phyloP scores from a whole-genome alignment of 257 asterid genomes.

The Ligustrum vulgare region DNA sequence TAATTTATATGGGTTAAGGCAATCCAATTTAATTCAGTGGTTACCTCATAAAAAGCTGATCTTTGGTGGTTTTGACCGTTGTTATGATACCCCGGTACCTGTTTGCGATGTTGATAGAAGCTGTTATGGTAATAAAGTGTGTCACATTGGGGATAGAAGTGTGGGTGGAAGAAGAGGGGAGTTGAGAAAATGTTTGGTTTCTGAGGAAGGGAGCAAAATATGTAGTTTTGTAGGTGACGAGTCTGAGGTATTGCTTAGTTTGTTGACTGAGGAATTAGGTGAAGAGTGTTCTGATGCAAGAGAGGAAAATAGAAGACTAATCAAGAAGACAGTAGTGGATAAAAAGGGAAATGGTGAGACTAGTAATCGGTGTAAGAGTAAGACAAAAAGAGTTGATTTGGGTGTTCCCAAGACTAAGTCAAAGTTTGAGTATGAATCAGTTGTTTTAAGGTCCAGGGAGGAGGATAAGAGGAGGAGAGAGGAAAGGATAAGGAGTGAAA shows the following conservation, averaged over 20 bases:
- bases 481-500: slow-evolving; percentile 30
- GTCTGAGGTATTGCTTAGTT: slow-evolving; percentile 78
- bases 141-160: slow-evolving; percentile 32
- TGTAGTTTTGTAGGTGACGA: slow-evolving; percentile 46
- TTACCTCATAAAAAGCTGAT: slow-evolving; percentile 48
- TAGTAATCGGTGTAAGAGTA: slow-evolving; percentile 29
- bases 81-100: slow-evolving; percentile 37
- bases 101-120: slow-evolving; percentile 38
- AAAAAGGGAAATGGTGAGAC: slow-evolving; percentile 34
- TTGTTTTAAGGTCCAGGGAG: slow-evolving; percentile 30
- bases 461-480: slow-evolving; percentile 40
- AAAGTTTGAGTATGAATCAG: slow-evolving; percentile 34
- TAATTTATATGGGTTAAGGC: slow-evolving; percentile 56
- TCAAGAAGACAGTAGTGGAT: slow-evolving; percentile 43
- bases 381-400: slow-evolving; percentile 42
- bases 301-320: slow-evolving; percentile 37
- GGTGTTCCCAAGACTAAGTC: slow-evolving; percentile 36
- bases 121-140: slow-evolving; percentile 40
- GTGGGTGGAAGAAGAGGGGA: slow-evolving; percentile 44
- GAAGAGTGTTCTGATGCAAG: slow-evolving; percentile 46
- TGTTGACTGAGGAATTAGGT: slow-evolving; percentile 62
- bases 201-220: slow-evolving; percentile 50
- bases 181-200: slow-evolving; percentile 46
- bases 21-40: slow-evolving; percentile 75
- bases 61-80: slow-evolving; percentile 51